These are phyloP conservation scores for Bombardia bombarda DNA, from an alignment of 495 filamentous ascomycete genomes.

Conservation along the genomic window DNA sequence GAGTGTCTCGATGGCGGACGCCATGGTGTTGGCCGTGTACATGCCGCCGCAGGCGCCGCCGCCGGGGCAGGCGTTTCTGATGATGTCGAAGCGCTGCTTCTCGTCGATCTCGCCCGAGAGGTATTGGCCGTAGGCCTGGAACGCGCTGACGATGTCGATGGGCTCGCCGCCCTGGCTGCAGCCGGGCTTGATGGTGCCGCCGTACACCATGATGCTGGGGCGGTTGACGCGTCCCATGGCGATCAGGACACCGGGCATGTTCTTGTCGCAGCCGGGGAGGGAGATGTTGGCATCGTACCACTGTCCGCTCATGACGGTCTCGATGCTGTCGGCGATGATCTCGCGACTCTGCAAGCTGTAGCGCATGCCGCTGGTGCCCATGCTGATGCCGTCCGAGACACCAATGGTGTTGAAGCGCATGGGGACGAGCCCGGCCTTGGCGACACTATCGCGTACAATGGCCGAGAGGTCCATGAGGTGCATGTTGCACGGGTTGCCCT, in stretches of 20 bases:
- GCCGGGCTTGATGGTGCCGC: constrained; percentile 87
- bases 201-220: constrained; percentile 94
- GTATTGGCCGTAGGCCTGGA: constrained; percentile 97
- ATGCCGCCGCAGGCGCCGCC: constrained; percentile 94
- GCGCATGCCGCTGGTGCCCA: constrained; percentile 84
- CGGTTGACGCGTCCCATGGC: constrained; percentile 95
- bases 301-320: constrained; percentile 97
- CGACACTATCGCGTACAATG: constrained; percentile 76
- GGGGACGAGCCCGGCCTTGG: constrained; percentile 67
- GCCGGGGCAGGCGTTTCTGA: constrained; percentile 88
- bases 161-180: constrained; percentile 69
- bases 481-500: constrained; percentile 99
- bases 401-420: constrained; percentile 98
- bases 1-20: constrained; percentile 90
- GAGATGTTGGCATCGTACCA: constrained; percentile 99
- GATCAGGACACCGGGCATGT: constrained; percentile 98
- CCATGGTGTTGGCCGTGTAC: constrained; percentile 99
- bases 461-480: constrained; percentile 84
- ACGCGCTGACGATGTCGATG: constrained; percentile 93
- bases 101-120: constrained; percentile 86
- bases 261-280: constrained; percentile 99
- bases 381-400: constrained; percentile 78
- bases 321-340: constrained; percentile 93
- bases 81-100: constrained; percentile 87
- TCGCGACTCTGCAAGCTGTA: constrained; percentile 91